Evolutionary conservation across 768 basidiomycete species (phyloP).

Genomic region (Psilocybe tampanensis): DNA sequence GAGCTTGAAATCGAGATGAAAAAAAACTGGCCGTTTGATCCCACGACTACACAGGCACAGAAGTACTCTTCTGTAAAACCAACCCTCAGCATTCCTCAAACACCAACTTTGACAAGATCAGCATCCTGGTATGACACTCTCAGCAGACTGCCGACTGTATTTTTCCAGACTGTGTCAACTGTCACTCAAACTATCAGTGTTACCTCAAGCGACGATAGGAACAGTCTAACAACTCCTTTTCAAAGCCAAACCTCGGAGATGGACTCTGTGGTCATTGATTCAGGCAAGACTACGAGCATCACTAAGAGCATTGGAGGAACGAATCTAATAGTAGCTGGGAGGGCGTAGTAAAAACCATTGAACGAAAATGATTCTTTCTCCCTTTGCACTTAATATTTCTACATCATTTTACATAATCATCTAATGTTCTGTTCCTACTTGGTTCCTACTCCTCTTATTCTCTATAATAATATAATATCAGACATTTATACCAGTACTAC

Average conservation of each 20-base stretch:
- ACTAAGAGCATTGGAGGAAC: not conserved
- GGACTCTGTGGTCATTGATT: not conserved
- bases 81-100: conserved; percentile 4
- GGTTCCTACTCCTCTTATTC: no score
- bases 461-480: no score
- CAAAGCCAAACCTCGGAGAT: not conserved
- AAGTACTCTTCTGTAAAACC: conserved; percentile 19
- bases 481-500: no score
- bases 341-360: not conserved
- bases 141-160: not conserved
- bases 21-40: conserved; percentile 47
- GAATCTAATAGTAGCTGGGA: not conserved
- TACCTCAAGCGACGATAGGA: not conserved
- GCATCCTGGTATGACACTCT: conserved; percentile 13
- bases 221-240: not conserved
- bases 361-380: not conserved
- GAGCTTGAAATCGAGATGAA: conserved; percentile 57
- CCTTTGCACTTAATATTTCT: not conserved
- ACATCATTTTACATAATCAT: not conserved
- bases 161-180: not conserved
- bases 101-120: not conserved
- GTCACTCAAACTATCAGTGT: not conserved
- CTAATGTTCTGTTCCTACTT: no score
- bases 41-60: conserved; percentile 21
- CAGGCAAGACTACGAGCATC: not conserved